Percentiles rank a stretch among this genome's conserved stretches.
phyloP scores from a whole-genome alignment of 2,329 filamentous ascomycete genomes.

The Aspergillus aculeatinus region DNA sequence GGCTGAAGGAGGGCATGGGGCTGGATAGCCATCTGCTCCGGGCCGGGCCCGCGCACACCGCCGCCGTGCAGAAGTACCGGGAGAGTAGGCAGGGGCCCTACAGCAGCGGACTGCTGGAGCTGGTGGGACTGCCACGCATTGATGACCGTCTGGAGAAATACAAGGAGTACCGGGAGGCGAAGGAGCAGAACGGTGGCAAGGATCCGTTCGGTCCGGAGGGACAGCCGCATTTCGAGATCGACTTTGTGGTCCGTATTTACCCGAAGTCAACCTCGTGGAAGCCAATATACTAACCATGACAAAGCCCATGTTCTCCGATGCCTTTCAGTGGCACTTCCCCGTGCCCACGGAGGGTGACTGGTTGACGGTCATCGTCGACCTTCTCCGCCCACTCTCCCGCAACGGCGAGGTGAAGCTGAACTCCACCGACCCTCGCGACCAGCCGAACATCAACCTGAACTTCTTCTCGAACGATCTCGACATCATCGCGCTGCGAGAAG shows the following conservation, averaged over 20 bases:
- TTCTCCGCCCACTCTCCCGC: background rate
- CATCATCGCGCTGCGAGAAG: background rate
- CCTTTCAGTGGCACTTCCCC: slow-evolving; percentile 2
- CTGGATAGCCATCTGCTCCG: slow-evolving; percentile 2
- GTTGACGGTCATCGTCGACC: slow-evolving; percentile 2
- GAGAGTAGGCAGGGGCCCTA: background rate
- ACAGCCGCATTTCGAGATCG: slow-evolving; percentile 4
- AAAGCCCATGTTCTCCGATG: slow-evolving; percentile 2
- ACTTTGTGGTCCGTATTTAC: background rate
- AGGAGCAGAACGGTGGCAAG: slow-evolving; percentile 1
- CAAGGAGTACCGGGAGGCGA: slow-evolving; percentile 3
- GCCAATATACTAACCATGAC: background rate
- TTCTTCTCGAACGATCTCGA: slow-evolving; percentile 3
- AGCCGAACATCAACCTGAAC: slow-evolving; percentile 1
- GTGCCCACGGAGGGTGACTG: slow-evolving; percentile 1
- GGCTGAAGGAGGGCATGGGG: background rate
- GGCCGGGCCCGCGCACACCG: background rate
- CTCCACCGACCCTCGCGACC: background rate
- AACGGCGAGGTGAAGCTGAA: slow-evolving; percentile 7
- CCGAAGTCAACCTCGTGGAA: no score
- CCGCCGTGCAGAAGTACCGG: slow-evolving; percentile 1
- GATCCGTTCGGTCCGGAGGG: slow-evolving; percentile 1
- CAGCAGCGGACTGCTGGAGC: background rate
- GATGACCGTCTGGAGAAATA: background rate
- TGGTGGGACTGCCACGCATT: background rate